Conservation (phyloP, 305 asterid species). For the Galium porrigens region DNA sequence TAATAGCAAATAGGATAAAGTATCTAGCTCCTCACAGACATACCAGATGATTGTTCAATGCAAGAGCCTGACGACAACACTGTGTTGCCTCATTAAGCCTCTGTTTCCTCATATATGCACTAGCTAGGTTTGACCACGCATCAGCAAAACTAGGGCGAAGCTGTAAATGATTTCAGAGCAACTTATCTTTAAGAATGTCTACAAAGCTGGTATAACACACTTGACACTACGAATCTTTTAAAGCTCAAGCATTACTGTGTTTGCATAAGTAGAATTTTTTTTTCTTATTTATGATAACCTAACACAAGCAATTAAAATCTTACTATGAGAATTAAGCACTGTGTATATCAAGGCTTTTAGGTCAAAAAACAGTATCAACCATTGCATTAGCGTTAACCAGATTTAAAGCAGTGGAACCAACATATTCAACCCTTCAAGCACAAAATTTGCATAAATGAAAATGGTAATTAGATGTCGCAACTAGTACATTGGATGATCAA, state of each 20-base stretch:
- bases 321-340: background rate
- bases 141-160: conserved; percentile 91
- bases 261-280: background rate
- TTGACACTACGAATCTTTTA: too few species aligned
- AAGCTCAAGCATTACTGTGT: background rate
- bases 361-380: background rate
- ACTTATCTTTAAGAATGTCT: background rate
- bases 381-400: background rate
- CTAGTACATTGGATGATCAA: background rate
- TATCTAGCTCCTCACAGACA: background rate
- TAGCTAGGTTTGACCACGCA: conserved; percentile 87
- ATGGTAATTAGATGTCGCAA: background rate
- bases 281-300: too few species aligned
- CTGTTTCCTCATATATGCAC: conserved; percentile 85
- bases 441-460: background rate
- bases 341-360: background rate
- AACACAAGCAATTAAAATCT: too few species aligned
- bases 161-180: conserved; percentile 25
- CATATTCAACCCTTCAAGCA: background rate
- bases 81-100: conserved; percentile 70
- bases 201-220: background rate
- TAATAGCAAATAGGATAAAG: background rate
- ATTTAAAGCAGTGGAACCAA: background rate
- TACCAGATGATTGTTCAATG: conserved; percentile 69
- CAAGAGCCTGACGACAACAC: conserved; percentile 92